A percentile compares a stretch with the other conserved stretches of the same genome.
Conservation (phyloP, 257 asterid genomes). For the Ophiorrhiza pumila region DNA sequence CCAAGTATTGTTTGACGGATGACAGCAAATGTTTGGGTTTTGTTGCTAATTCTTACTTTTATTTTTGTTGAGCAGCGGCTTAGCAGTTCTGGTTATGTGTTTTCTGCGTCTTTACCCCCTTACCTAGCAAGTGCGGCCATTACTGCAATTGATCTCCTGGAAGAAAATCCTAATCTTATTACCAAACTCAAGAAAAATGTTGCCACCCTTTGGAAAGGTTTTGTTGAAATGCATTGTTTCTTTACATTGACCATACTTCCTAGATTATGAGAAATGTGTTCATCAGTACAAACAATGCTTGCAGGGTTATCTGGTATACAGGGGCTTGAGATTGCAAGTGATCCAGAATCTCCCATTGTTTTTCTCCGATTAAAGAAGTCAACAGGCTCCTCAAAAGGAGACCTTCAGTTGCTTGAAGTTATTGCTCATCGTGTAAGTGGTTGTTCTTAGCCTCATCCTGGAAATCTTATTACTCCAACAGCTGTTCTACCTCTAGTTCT, state of each 20-base stretch:
- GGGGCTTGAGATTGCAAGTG: slow-evolving; percentile 63
- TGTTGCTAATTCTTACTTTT: neutral
- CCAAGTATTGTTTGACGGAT: neutral
- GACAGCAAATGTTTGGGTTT: neutral
- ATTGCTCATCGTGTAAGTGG: slow-evolving; percentile 52
- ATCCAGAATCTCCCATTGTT: slow-evolving; percentile 68
- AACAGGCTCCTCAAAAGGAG: slow-evolving; percentile 61
- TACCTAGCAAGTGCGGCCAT: slow-evolving; percentile 93
- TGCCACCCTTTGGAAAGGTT: slow-evolving; percentile 52
- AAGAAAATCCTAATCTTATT: slow-evolving; percentile 66
- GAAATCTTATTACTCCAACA: neutral
- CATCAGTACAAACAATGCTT: slow-evolving; percentile 2
- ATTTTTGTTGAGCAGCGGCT: slow-evolving; percentile 59
- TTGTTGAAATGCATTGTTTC: neutral
- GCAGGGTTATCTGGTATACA: slow-evolving; percentile 57
- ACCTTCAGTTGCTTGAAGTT: slow-evolving; percentile 69
- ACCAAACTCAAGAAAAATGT: slow-evolving; percentile 59
- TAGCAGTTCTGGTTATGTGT: slow-evolving; percentile 87
- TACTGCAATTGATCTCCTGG: slow-evolving; percentile 74
- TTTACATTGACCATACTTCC: neutral
- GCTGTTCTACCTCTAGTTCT: neutral
- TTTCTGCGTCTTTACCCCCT: slow-evolving; percentile 96
- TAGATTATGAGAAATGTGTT: neutral
- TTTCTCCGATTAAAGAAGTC: slow-evolving; percentile 57
- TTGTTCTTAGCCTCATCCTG: neutral